Evolutionary conservation across 2,329 filamentous ascomycete species (phyloP).

Genomic region (Ophiosphaerella korrae): DNA sequence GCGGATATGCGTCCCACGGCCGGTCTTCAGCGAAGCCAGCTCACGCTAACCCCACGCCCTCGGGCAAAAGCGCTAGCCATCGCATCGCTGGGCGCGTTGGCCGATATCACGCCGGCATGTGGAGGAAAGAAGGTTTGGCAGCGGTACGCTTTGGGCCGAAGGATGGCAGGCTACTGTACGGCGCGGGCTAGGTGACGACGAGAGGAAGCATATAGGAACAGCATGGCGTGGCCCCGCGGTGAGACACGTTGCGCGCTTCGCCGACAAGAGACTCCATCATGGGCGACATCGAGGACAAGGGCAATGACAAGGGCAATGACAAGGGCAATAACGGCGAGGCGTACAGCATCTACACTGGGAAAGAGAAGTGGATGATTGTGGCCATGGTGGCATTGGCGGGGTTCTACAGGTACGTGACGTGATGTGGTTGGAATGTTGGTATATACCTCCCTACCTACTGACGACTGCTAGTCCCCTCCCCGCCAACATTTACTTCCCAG

Average conservation of each 20-base stretch:
- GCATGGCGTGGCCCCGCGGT: too few relatives aligned
- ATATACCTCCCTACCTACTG: not conserved
- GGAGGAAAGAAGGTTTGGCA: constrained; percentile 2
- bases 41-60: too few relatives aligned
- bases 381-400: constrained; percentile 38
- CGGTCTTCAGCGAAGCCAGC: too few relatives aligned
- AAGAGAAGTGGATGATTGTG: constrained; percentile 40
- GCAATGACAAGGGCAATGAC: too few relatives aligned
- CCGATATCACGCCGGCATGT: constrained; percentile 22
- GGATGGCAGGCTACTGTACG: not conserved
- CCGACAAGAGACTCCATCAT: too few relatives aligned
- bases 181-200: constrained; percentile 3
- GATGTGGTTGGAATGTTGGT: too few relatives aligned
- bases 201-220: not conserved
- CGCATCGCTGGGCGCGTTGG: not conserved
- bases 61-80: too few relatives aligned
- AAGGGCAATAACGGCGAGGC: too few relatives aligned
- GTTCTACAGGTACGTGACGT: constrained; percentile 30
- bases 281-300: too few relatives aligned
- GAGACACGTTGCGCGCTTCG: too few relatives aligned
- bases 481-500: constrained; percentile 49
- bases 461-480: constrained; percentile 42
- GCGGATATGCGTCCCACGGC: too few relatives aligned
- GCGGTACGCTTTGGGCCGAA: constrained; percentile 30
- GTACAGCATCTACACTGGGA: constrained; percentile 36